Evolutionary conservation across 441 rosid species (phyloP), one percentile per base, ranked within the genome.

Genomic region (Caryocar brasiliense): DNA sequence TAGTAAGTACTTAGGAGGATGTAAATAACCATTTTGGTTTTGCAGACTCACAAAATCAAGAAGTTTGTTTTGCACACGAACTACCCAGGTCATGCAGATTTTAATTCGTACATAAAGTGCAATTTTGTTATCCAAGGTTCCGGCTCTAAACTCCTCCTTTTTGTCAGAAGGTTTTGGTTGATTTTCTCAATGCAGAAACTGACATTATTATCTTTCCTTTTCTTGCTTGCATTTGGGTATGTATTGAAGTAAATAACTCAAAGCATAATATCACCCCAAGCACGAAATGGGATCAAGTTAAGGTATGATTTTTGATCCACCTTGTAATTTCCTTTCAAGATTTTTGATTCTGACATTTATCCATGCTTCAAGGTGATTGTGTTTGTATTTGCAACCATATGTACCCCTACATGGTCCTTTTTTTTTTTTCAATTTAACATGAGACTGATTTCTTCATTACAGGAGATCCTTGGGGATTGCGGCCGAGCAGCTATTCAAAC

Each of bases 401-500:
- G n/a, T n/a, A n/a, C n/a, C n/a, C n/a, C n/a, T n/a, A n/a, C n/a
- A n/a, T n/a, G n/a, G n/a, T n/a, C 27, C 6, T 27, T 13, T 5
- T 38, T 35, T 8, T 34, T 2, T 9, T 7, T 18, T 43, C 22
- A 37, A 40, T 32, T 38, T 29, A 22, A 29, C 39, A 59, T 28
- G 39, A 48, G 32, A 23, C 22, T 18, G 44, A 33, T 12, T 53
- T 49, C 21, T 52, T 46, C 18, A 46, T 20, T 50, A 29, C 65
- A 93, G 99, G 97, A 83, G 65, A 82, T 84, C 66, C 93, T 93
- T 23, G 99, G 97, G 39, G 95, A 89, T 21, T 86, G 91, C 69
- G 97, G 99, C 30, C 88, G 90, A 62, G 93, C 97, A 23, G 99
- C 96, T 47, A 93, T 93, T 37, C 99, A 93, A 71, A 93, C 97